phyloP scores from a whole-genome alignment of 1,139 yeast species.

The Wickerhamomyces sp. region DNA sequence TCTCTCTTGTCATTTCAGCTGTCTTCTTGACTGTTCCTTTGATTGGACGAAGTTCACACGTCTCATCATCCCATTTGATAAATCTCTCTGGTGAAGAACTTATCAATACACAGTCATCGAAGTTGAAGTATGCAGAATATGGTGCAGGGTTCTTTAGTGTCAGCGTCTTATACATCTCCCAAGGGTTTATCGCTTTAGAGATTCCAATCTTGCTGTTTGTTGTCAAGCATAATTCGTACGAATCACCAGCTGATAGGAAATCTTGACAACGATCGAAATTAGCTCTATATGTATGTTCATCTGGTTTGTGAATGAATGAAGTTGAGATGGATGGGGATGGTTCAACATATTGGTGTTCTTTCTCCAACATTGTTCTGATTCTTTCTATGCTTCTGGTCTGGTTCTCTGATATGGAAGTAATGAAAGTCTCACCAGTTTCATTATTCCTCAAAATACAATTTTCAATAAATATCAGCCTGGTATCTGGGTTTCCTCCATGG shows the following conservation, averaged over 20 bases:
- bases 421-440: conserved; percentile 39
- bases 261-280: conserved; percentile 66
- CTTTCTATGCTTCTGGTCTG: conserved; percentile 1
- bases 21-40: conserved; percentile 88
- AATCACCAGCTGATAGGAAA: conserved; percentile 73
- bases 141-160: conserved; percentile 86
- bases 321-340: conserved; percentile 7
- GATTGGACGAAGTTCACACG: conserved; percentile 85
- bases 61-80: conserved; percentile 58
- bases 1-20: conserved; percentile 42
- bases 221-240: conserved; percentile 91
- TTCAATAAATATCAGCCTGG: conserved; percentile 69
- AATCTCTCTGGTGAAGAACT: conserved; percentile 96
- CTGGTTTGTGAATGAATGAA: conserved; percentile 46
- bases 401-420: conserved; percentile 42
- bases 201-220: conserved; percentile 59
- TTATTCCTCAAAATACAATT: conserved; percentile 44
- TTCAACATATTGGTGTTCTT: not conserved
- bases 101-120: conserved; percentile 64
- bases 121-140: conserved; percentile 74
- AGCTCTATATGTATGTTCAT: conserved; percentile 45
- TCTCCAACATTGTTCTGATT: conserved; percentile 2
- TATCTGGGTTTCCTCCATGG: conserved; percentile 45
- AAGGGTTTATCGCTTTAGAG: conserved; percentile 49
- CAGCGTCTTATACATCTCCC: conserved; percentile 77